Percentiles rank a stretch among this genome's conserved stretches.
Evolutionary conservation across 2,329 filamentous ascomycete species (phyloP).

Genomic region (Beauveria brongniartii): DNA sequence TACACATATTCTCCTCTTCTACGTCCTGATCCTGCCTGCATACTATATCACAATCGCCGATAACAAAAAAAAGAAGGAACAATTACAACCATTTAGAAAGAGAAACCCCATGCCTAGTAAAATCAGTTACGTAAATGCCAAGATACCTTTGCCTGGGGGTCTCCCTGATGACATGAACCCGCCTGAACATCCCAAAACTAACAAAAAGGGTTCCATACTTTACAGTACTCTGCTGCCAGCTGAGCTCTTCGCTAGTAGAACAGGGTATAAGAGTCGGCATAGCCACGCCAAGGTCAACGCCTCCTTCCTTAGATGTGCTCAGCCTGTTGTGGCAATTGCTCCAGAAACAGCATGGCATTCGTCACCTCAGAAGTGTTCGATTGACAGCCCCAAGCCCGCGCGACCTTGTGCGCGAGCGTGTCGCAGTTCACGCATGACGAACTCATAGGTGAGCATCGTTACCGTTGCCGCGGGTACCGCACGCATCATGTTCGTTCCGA

Average conservation of each 20-base stretch:
- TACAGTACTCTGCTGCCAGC: neutral
- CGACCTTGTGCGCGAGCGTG: constrained; percentile 32
- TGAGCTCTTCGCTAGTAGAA: neutral
- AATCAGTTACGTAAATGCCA: neutral
- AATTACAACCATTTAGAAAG: neutral
- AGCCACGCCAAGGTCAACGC: neutral
- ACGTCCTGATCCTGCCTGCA: too few species aligned
- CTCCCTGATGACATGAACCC: neutral
- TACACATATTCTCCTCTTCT: neutral
- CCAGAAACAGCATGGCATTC: neutral
- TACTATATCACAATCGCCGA: neutral
- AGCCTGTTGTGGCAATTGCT: neutral
- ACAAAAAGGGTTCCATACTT: neutral
- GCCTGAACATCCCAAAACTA: neutral
- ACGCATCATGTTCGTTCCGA: constrained; percentile 95
- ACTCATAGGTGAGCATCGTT: constrained; percentile 96
- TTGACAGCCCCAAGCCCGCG: constrained; percentile 20
- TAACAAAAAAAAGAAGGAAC: neutral
- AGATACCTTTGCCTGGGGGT: neutral
- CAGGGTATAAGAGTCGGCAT: neutral
- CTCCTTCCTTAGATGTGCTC: neutral
- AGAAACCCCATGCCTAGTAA: neutral
- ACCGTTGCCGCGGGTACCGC: constrained; percentile 93
- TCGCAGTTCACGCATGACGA: constrained; percentile 49
- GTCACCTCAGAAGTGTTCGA: neutral